Evolutionary conservation across 345 rosid species (phyloP).

Genomic region (Jatropha curcas): DNA sequence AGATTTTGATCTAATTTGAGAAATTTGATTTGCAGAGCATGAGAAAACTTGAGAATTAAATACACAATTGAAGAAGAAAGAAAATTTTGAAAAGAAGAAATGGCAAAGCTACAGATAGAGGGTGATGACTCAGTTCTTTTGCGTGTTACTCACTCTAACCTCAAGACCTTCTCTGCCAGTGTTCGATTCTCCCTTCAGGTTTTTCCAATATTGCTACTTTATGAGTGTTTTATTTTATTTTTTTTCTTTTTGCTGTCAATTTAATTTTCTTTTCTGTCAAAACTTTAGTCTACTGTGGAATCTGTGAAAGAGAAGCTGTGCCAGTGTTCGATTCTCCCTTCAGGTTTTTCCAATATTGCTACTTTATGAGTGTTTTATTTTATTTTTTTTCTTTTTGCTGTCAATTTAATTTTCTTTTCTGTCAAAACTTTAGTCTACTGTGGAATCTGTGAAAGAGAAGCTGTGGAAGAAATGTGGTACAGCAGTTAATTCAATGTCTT

Average conservation of each 20-base stretch:
- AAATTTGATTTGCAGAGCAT: background rate
- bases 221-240: background rate
- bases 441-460: slow-evolving; percentile 83
- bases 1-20: background rate
- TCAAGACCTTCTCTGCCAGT: slow-evolving; percentile 66
- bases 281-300: slow-evolving; percentile 43
- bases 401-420: background rate
- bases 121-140: slow-evolving; percentile 68
- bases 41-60: background rate
- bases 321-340: slow-evolving; percentile 69
- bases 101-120: slow-evolving; percentile 28
- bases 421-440: slow-evolving; percentile 27
- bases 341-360: slow-evolving; percentile 39
- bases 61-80: too few relatives aligned
- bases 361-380: background rate
- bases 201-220: background rate
- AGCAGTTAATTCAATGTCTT: slow-evolving; percentile 63
- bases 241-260: too few relatives aligned
- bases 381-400: background rate
- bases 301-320: too few relatives aligned
- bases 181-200: slow-evolving; percentile 80
- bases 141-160: slow-evolving; percentile 75
- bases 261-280: slow-evolving; percentile 2
- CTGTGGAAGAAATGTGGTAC: slow-evolving; percentile 91
- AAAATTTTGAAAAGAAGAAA: background rate